These are phyloP conservation scores for Alternaria incomplexa DNA, from an alignment of 2,329 filamentous ascomycete species.

Conservation along the genomic window DNA sequence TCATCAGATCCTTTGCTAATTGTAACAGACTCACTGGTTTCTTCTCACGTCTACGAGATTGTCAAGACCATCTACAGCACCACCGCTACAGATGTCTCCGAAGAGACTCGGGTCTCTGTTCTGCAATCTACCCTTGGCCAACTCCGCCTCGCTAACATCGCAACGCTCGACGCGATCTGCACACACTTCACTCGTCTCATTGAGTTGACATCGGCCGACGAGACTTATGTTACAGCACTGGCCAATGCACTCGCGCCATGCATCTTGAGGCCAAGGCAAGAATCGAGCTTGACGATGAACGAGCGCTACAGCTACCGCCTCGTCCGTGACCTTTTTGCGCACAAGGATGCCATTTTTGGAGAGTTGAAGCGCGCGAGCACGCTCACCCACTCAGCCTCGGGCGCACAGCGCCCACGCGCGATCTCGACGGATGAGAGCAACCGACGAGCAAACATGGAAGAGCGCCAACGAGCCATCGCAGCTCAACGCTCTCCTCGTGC, in stretches of 20 bases:
- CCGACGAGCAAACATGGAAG: slow-evolving; percentile 91
- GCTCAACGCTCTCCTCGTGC: slow-evolving; percentile 69
- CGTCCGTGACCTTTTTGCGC: slow-evolving; percentile 86
- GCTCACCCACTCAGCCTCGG: slow-evolving; percentile 66
- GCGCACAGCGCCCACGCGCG: slow-evolving; percentile 73
- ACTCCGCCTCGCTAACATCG: slow-evolving; percentile 94
- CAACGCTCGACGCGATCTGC: slow-evolving; percentile 96
- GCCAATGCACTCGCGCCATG: slow-evolving; percentile 80
- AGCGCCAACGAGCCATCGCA: slow-evolving; percentile 80
- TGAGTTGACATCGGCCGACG: slow-evolving; percentile 94
- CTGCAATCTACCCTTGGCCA: slow-evolving; percentile 96
- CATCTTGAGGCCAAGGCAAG: slow-evolving; percentile 82
- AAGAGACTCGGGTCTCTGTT: slow-evolving; percentile 82
- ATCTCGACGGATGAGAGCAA: slow-evolving; percentile 97
- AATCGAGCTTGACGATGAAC: slow-evolving; percentile 92
- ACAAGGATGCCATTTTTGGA: slow-evolving; percentile 95
- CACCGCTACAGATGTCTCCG: slow-evolving; percentile 68
- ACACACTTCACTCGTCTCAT: slow-evolving; percentile 98
- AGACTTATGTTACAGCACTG: slow-evolving; percentile 78
- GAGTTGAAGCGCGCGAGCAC: slow-evolving; percentile 90
- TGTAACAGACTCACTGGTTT: slow-evolving; percentile 86
- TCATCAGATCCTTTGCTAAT: slow-evolving; percentile 23
- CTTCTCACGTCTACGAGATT: slow-evolving; percentile 98
- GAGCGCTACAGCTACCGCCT: slow-evolving; percentile 92
- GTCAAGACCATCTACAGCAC: slow-evolving; percentile 96